A percentile compares a stretch with the other conserved stretches of the same genome.
Evolutionary conservation across 106 monocot genomes (phyloP).

Genomic region (Dendrobium huoshanense): DNA sequence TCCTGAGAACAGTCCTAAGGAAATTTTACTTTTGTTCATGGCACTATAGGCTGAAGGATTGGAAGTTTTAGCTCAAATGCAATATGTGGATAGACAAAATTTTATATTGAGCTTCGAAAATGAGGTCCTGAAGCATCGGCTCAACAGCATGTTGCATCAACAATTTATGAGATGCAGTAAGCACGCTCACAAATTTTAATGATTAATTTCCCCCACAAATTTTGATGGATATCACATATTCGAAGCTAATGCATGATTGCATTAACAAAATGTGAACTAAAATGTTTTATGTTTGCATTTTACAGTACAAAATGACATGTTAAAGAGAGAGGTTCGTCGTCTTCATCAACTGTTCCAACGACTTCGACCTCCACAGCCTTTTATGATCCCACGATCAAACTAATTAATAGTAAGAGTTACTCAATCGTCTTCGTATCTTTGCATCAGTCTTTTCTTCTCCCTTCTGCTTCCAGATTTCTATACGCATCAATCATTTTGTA

Average conservation of each 20-base stretch:
- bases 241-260: too few species aligned
- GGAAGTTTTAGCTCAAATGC: constrained; percentile 52
- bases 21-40: neutral
- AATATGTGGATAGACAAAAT: constrained; percentile 57
- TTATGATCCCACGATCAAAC: constrained; percentile 29
- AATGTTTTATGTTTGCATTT: neutral
- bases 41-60: constrained; percentile 40
- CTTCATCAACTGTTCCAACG: constrained; percentile 38
- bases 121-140: constrained; percentile 48
- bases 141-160: constrained; percentile 54
- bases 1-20: neutral
- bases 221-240: too few species aligned
- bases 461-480: too few species aligned
- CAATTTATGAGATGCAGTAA: constrained; percentile 60
- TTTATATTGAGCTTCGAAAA: constrained; percentile 67
- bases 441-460: too few species aligned
- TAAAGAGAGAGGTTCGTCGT: constrained; percentile 69
- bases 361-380: constrained; percentile 43
- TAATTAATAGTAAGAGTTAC: constrained; percentile 25
- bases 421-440: too few species aligned
- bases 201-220: too few species aligned
- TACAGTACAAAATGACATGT: constrained; percentile 86
- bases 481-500: too few species aligned
- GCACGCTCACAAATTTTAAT: neutral
- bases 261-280: neutral